Evolutionary conservation across 2,329 filamentous ascomycete genomes (phyloP).

Genomic region (Diplodia sapinea): DNA sequence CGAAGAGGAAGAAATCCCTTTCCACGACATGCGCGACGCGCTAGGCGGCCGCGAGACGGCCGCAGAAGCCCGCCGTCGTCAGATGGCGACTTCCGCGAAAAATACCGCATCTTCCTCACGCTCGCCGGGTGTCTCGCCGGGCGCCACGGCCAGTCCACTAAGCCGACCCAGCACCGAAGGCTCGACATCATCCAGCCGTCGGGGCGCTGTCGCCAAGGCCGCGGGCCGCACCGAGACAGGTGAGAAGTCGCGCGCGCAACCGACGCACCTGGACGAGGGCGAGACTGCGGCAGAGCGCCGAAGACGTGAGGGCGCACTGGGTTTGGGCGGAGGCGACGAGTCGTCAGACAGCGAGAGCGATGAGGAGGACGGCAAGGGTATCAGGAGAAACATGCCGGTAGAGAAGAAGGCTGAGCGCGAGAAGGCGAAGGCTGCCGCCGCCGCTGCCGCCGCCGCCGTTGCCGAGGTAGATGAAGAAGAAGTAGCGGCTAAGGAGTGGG

Average conservation of each 20-base stretch:
- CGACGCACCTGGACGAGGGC: slow-evolving; percentile 50
- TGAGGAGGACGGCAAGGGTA: slow-evolving; percentile 33
- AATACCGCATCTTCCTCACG: slow-evolving; percentile 1
- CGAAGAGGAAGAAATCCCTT: slow-evolving; percentile 54
- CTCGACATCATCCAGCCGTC: not conserved
- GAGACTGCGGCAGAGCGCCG: slow-evolving; percentile 79
- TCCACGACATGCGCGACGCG: slow-evolving; percentile 52
- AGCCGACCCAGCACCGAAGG: slow-evolving; percentile 37
- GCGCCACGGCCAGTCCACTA: slow-evolving; percentile 38
- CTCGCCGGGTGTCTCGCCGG: slow-evolving; percentile 40
- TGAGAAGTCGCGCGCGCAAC: slow-evolving; percentile 26
- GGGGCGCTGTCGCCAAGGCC: slow-evolving; percentile 10
- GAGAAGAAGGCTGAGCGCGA: slow-evolving; percentile 14
- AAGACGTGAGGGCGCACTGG: slow-evolving; percentile 74
- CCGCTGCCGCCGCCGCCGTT: not conserved
- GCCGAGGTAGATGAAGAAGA: not conserved
- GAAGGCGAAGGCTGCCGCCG: not conserved
- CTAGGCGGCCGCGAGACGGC: slow-evolving; percentile 43
- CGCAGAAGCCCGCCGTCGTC: slow-evolving; percentile 53
- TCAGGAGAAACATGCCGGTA: slow-evolving; percentile 10
- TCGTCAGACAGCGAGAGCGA: slow-evolving; percentile 61
- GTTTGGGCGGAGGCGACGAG: slow-evolving; percentile 53
- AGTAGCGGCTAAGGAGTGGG: not conserved
- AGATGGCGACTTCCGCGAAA: slow-evolving; percentile 36
- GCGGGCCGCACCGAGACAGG: slow-evolving; percentile 32